phyloP scores from a whole-genome alignment of 73 alveolate genomes.

The Symbiodinium natans region DNA sequence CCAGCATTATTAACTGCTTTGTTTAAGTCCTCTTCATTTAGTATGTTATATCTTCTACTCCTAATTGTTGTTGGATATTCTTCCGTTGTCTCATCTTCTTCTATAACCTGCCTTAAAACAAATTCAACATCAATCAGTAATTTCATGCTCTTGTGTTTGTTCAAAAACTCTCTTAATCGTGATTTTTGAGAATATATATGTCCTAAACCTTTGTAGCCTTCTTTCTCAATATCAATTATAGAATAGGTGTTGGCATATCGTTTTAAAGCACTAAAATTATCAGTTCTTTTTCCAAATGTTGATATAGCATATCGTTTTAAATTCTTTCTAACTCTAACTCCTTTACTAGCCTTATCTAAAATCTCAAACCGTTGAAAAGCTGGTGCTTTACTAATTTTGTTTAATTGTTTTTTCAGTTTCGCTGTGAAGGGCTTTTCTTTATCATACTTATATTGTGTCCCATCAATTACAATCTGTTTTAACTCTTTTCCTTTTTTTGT shows the following conservation, averaged over 20 bases:
- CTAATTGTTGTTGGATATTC: neutral
- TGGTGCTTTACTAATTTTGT: neutral
- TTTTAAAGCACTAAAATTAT: neutral
- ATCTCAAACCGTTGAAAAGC: neutral
- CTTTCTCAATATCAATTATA: neutral
- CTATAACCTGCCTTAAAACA: neutral
- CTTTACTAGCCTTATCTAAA: neutral
- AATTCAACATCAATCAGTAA: neutral
- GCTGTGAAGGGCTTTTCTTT: neutral
- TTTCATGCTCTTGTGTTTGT: neutral
- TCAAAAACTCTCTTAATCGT: neutral
- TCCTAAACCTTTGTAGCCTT: neutral
- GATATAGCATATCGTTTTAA: neutral
- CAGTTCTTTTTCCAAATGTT: neutral
- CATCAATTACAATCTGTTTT: neutral
- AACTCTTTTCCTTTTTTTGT: conserved; percentile 23
- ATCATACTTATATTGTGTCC: neutral
- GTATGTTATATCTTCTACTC: neutral
- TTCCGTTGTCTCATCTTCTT: neutral
- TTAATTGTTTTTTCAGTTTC: neutral
- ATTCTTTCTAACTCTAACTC: neutral
- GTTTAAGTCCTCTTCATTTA: neutral
- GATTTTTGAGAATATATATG: neutral
- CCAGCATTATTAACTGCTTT: neutral
- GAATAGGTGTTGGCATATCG: neutral